Conservation (phyloP, 2,329 filamentous ascomycete genomes). For the Epichloe brachyelytri region DNA sequence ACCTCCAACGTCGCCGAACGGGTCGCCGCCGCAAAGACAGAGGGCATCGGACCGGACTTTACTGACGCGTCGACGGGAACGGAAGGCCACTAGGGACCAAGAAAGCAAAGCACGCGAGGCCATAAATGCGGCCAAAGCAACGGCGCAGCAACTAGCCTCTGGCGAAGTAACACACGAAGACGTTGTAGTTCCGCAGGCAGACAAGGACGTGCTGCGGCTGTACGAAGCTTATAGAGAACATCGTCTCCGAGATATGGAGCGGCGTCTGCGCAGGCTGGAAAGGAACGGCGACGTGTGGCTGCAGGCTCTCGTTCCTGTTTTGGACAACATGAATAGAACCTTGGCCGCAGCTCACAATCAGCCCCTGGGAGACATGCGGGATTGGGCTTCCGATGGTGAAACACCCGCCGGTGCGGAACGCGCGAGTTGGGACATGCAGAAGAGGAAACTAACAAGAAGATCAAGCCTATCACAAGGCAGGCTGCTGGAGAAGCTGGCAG, state of each 20-base stretch:
- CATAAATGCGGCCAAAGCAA: constrained; percentile 10
- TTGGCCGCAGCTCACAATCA: constrained; percentile 14
- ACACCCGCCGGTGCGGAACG: constrained; percentile 5
- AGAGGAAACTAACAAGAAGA: constrained; percentile 12
- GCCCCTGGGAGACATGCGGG: constrained; percentile 10
- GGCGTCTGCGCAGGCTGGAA: constrained; percentile 32
- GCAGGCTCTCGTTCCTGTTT: constrained; percentile 29
- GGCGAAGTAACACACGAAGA: constrained; percentile 14
- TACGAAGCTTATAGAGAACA: constrained; percentile 29
- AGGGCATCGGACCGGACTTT: constrained; percentile 16
- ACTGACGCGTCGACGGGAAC: constrained; percentile 21
- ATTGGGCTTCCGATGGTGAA: constrained; percentile 22
- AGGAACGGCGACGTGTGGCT: constrained; percentile 33
- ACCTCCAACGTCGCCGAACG: constrained; percentile 18
- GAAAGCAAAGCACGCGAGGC: constrained; percentile 14
- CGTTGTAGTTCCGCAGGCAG: constrained; percentile 10
- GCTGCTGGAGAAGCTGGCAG: constrained; percentile 16
- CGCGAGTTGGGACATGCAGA: constrained; percentile 4
- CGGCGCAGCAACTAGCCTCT: constrained; percentile 10
- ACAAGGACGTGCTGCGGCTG: constrained; percentile 23
- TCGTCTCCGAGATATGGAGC: constrained; percentile 34
- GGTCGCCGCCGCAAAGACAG: constrained; percentile 15
- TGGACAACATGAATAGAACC: constrained; percentile 29
- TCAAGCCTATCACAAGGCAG: constrained; percentile 17
- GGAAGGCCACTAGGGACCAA: constrained; percentile 18